These are phyloP conservation scores for Chenopodium album DNA, from an alignment of 148 eudicot genomes.

Conservation along the genomic window DNA sequence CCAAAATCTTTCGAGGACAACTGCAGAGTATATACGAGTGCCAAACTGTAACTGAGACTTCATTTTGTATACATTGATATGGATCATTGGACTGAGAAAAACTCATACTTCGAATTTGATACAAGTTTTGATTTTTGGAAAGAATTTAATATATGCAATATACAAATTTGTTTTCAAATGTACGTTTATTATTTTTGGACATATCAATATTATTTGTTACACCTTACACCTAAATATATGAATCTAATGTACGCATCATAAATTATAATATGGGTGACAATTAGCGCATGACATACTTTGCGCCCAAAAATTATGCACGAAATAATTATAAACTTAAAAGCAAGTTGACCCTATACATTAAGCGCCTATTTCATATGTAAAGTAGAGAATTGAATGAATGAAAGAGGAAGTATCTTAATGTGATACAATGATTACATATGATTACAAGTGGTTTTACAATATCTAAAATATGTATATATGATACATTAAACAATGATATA, in stretches of 20 bases:
- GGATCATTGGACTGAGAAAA: no score
- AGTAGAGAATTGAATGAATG: not conserved
- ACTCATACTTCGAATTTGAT: no score
- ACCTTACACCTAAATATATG: no score
- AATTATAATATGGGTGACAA: not conserved
- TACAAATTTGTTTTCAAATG: no score
- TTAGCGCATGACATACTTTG: not conserved
- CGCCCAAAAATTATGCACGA: constrained; percentile 5
- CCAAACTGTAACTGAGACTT: not conserved
- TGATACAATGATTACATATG: constrained; percentile 17
- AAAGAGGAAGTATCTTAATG: constrained; percentile 8
- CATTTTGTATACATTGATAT: no score
- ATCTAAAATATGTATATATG: not conserved
- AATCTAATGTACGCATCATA: no score
- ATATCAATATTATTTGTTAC: no score
- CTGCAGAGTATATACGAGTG: not conserved
- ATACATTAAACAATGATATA: no score
- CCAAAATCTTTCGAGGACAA: not conserved
- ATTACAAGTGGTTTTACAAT: constrained; percentile 10
- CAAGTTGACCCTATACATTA: not conserved
- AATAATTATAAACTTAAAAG: not conserved
- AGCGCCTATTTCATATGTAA: not conserved
- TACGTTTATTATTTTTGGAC: no score
- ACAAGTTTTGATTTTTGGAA: no score
- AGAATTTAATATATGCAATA: no score